Base-by-base conservation (phyloP, 2,329 filamentous ascomycete species). In the Trichoderma harzianum region DNA sequence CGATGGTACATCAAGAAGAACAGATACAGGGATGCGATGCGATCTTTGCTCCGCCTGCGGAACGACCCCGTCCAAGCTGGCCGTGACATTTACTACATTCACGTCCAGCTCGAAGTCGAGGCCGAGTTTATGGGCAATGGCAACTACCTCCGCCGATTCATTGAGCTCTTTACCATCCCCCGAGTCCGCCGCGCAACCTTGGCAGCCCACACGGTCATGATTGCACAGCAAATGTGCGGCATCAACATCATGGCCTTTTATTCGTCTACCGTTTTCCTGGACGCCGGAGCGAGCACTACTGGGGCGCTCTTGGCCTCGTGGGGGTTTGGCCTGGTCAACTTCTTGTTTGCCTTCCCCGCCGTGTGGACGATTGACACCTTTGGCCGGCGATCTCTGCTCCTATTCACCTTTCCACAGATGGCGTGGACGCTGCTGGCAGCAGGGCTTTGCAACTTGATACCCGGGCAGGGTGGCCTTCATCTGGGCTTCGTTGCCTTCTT, bases 151-250 rank as follows among this genome's bases (percentile, higher is more conserved):
- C 87, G 83, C 26, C 88, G 91, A 18, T 90, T 93, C 74, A 76
- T 86, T 47, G 88, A 93, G 77, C 83, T 91, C 1, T 92, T 93
- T 77, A 92, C 89, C 12, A 86, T 93, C 71, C 90, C 91, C 1
- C 87, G 92, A 61, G 84, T 92, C 12, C 87, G 91, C 16, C 87
- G 91, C 53, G 94, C 94, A 3, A 95, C 90, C 4, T 85, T 92
- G 34, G 93, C 93, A 7, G 92, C 93, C 1, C 92, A 90, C 74
- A 89, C 90, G 1, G 92, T 95, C 75, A 97, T 97, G 93, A 90
- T 92, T 76, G 90, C 89, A 0, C 91, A 92, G 79, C 90, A 92
- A 79, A 90, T 92, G 87, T 92, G 90, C 76, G 87, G 81, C 66
- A 87, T 92, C 79, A 93, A 93, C 78, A 92, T 93, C 71, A 91